A percentile compares a stretch with the other conserved stretches of the same genome.
These are phyloP conservation scores for Pseudoturritis turrita DNA, from an alignment of 345 rosid genomes.

Conservation along the genomic window DNA sequence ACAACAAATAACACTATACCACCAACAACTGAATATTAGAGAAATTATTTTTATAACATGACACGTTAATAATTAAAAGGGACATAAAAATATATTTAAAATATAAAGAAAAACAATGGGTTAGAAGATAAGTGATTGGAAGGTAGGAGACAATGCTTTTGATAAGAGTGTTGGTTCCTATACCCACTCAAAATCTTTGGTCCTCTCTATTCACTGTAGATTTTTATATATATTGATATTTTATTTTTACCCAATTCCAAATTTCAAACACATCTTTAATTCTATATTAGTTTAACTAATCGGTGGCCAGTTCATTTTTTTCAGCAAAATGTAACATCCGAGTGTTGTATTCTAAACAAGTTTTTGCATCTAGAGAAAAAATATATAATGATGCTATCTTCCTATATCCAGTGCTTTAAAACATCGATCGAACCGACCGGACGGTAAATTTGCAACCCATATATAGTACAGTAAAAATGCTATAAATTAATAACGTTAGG, in stretches of 20 bases:
- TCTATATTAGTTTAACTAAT: not conserved
- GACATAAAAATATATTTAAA: not conserved
- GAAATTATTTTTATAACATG: not conserved
- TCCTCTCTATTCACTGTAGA: constrained; percentile 1
- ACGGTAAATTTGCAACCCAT: too few species aligned
- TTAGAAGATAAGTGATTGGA: constrained; percentile 32
- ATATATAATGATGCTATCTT: too few species aligned
- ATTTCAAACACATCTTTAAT: not conserved
- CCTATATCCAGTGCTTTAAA: too few species aligned
- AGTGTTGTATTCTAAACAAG: too few species aligned
- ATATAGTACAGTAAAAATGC: too few species aligned
- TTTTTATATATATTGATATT: not conserved
- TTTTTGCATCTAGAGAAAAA: too few species aligned
- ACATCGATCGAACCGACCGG: too few species aligned
- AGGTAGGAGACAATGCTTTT: constrained; percentile 30
- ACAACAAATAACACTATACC: constrained; percentile 14
- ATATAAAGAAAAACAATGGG: constrained; percentile 19
- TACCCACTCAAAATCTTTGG: constrained; percentile 16
- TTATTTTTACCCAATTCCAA: not conserved
- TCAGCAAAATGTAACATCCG: not conserved
- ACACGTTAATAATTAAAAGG: constrained; percentile 19
- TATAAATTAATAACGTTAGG: too few species aligned
- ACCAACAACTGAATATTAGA: constrained; percentile 17
- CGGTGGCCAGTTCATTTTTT: too few species aligned
- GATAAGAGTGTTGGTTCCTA: constrained; percentile 15